Conservation (phyloP, 768 basidiomycete genomes). For the Rhizopogon salebrosus region DNA sequence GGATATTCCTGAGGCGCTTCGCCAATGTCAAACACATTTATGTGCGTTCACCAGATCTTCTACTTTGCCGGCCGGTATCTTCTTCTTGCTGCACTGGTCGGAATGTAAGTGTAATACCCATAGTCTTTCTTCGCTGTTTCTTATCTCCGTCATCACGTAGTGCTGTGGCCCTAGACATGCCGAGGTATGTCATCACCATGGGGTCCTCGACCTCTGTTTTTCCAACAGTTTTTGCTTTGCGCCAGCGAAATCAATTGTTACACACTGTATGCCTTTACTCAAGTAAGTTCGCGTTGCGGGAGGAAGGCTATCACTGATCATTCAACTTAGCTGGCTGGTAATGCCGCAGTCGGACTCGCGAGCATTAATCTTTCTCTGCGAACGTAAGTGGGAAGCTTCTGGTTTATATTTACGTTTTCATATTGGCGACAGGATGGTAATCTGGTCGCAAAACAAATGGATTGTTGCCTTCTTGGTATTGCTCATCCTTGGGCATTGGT, state of each 20-base stretch:
- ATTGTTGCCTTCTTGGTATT: constrained; percentile 46
- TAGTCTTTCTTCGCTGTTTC: neutral
- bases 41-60: constrained; percentile 29
- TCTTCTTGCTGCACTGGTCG: constrained; percentile 39
- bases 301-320: neutral
- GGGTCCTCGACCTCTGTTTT: neutral
- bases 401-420: neutral
- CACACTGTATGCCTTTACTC: constrained; percentile 42
- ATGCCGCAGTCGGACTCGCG: constrained; percentile 39
- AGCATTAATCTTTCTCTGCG: constrained; percentile 44
- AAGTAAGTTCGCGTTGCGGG: constrained; percentile 24
- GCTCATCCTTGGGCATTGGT: constrained; percentile 67
- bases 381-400: constrained; percentile 26
- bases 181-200: constrained; percentile 17
- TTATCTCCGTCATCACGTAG: constrained; percentile 13
- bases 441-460: constrained; percentile 57
- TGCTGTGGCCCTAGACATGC: constrained; percentile 10
- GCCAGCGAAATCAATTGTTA: constrained; percentile 38
- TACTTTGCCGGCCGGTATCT: constrained; percentile 43
- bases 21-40: neutral
- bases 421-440: constrained; percentile 43
- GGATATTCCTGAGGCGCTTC: constrained; percentile 14
- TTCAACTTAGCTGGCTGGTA: constrained; percentile 32
- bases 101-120: constrained; percentile 35
- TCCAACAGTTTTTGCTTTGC: neutral